Percentiles rank a stretch among this genome's conserved stretches.
Evolutionary conservation across 176 grass and related monocot species (phyloP).

Genomic region (Musa schizocarpa): DNA sequence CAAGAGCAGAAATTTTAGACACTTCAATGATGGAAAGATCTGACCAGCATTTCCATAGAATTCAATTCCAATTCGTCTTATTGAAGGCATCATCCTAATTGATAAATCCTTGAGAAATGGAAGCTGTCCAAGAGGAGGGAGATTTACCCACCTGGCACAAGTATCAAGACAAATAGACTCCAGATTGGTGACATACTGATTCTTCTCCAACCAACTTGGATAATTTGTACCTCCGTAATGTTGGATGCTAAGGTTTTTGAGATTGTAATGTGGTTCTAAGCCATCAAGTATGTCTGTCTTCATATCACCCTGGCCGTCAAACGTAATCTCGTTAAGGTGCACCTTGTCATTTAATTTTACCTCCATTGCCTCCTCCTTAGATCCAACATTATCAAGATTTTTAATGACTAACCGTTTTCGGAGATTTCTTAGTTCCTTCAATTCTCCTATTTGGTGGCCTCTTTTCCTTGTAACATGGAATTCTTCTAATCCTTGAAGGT

Average conservation of each 20-base stretch:
- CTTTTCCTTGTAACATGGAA: slow-evolving; percentile 10
- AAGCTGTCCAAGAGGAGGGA: slow-evolving; percentile 30
- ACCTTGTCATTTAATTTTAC: slow-evolving; percentile 19
- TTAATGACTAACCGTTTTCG: slow-evolving; percentile 16
- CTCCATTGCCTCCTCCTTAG: slow-evolving; percentile 19
- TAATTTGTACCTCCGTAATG: slow-evolving; percentile 8
- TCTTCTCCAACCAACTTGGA: slow-evolving; percentile 16
- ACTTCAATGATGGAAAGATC: no score
- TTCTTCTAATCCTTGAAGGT: slow-evolving; percentile 25
- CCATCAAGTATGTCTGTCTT: slow-evolving; percentile 6
- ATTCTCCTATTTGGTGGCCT: slow-evolving; percentile 27
- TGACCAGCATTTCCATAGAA: slow-evolving; percentile 5
- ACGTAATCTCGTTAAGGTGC: background rate
- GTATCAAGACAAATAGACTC: background rate
- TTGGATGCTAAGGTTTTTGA: slow-evolving; percentile 11
- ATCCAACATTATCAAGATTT: slow-evolving; percentile 22
- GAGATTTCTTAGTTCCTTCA: slow-evolving; percentile 37
- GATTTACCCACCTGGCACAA: background rate
- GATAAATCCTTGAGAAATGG: slow-evolving; percentile 8
- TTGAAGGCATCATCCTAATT: background rate
- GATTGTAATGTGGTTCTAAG: slow-evolving; percentile 22
- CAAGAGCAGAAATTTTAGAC: no score
- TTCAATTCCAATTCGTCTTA: slow-evolving; percentile 5
- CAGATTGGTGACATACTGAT: slow-evolving; percentile 2
- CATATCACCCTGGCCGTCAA: background rate